phyloP scores from a whole-genome alignment of 495 filamentous ascomycete species.

The Aspergillus baeticus region DNA sequence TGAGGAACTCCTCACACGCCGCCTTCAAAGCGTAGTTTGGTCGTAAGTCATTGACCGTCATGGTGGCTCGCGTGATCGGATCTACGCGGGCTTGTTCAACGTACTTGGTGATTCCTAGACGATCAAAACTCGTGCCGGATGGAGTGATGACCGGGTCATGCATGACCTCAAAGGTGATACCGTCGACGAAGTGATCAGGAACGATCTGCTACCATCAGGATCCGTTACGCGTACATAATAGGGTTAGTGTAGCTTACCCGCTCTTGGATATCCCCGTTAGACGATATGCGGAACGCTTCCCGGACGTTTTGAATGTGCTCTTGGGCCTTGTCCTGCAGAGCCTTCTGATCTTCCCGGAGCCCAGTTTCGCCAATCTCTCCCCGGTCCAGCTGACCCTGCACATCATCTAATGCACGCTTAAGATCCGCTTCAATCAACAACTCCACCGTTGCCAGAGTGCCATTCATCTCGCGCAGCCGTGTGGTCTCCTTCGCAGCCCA shows the following conservation, averaged over 20 bases:
- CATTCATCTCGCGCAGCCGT: conserved; percentile 46
- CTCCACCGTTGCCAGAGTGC: conserved; percentile 48
- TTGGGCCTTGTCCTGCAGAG: conserved; percentile 46
- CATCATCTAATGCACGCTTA: conserved; percentile 51
- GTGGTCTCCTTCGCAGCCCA: conserved; percentile 49
- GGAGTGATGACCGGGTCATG: conserved; percentile 88
- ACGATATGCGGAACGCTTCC: conserved; percentile 47
- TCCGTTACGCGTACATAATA: conserved; percentile 1
- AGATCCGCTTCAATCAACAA: conserved; percentile 50
- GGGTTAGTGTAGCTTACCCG: conserved; percentile 42
- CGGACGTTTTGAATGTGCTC: conserved; percentile 50
- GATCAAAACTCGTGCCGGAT: conserved; percentile 85
- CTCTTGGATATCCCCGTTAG: conserved; percentile 58
- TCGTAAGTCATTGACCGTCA: conserved; percentile 69
- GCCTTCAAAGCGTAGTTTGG: conserved; percentile 81
- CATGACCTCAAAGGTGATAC: conserved; percentile 90
- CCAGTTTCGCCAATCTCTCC: conserved; percentile 49
- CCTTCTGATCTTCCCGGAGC: conserved; percentile 39
- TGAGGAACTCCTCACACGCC: conserved; percentile 80
- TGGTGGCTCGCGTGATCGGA: conserved; percentile 76
- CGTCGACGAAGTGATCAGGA: conserved; percentile 85
- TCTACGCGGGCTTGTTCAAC: conserved; percentile 72
- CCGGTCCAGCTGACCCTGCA: conserved; percentile 40
- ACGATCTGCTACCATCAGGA: conserved; percentile 50
- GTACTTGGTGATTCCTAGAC: conserved; percentile 83